Evolutionary conservation across 495 filamentous ascomycete genomes (phyloP).

Genomic region (Hyaloscypha variabilis): DNA sequence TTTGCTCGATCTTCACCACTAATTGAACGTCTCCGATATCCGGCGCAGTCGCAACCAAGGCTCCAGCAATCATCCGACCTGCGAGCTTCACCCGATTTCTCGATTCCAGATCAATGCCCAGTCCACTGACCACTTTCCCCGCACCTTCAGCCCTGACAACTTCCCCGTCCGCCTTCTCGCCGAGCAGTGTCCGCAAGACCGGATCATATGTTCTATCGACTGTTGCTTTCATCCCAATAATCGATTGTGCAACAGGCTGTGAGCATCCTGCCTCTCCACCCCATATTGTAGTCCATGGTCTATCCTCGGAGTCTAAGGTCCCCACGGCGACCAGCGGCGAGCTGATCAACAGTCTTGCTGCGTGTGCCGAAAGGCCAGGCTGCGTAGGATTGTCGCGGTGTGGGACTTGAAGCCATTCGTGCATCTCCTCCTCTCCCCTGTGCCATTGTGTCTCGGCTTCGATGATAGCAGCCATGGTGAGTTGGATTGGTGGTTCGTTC

Average conservation of each 20-base stretch:
- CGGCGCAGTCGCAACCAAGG: constrained; percentile 38
- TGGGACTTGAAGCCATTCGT: constrained; percentile 26
- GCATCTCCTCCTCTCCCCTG: constrained; percentile 31
- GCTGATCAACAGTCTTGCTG: constrained; percentile 49
- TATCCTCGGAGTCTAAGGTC: constrained; percentile 59
- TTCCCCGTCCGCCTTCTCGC: constrained; percentile 40
- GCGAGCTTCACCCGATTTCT: constrained; percentile 68
- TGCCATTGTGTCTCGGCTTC: constrained; percentile 31
- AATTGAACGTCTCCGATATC: constrained; percentile 62
- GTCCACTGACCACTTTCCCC: constrained; percentile 54
- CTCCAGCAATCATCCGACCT: constrained; percentile 64
- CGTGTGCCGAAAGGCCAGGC: constrained; percentile 24
- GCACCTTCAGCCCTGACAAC: constrained; percentile 38
- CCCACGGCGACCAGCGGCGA: constrained; percentile 74
- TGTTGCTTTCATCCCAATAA: constrained; percentile 60
- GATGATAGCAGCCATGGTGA: constrained; percentile 28
- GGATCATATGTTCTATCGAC: constrained; percentile 66
- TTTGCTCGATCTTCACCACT: constrained; percentile 66
- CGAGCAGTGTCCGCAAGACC: constrained; percentile 58
- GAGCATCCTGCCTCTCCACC: constrained; percentile 72
- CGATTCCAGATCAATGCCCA: constrained; percentile 69
- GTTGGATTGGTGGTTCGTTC: neutral
- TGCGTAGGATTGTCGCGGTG: constrained; percentile 28
- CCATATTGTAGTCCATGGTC: constrained; percentile 76
- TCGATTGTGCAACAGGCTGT: constrained; percentile 52